Conservation (phyloP, 2,329 filamentous ascomycete genomes). For the Paecilomyces niveus region DNA sequence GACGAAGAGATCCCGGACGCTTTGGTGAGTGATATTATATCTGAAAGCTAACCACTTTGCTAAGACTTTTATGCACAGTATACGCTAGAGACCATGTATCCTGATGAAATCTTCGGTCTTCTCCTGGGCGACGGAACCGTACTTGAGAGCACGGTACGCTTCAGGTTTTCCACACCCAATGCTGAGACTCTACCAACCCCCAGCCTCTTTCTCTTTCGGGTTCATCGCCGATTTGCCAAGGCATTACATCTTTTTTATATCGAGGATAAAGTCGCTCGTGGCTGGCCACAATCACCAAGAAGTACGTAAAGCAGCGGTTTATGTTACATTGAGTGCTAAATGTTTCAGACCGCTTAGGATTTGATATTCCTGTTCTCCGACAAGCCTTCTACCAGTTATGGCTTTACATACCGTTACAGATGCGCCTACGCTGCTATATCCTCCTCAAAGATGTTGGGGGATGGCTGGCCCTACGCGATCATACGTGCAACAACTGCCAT, state of each 20-base stretch:
- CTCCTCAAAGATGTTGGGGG: neutral
- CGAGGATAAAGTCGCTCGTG: conserved; percentile 5
- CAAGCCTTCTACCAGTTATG: neutral
- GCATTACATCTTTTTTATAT: conserved; percentile 8
- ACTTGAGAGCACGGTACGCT: neutral
- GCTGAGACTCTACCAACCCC: conserved; percentile 2
- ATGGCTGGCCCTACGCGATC: neutral
- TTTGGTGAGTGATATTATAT: neutral
- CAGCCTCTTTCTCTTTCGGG: conserved; percentile 4
- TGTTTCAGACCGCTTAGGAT: neutral
- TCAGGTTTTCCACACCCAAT: conserved; percentile 4
- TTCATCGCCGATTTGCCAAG: conserved; percentile 6
- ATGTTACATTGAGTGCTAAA: neutral
- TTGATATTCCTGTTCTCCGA: neutral
- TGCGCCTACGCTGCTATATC: neutral
- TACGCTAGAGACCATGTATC: neutral
- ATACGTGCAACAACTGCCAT: neutral
- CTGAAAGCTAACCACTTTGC: neutral
- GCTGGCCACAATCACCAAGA: conserved; percentile 4
- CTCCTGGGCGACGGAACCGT: conserved; percentile 1
- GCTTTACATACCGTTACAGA: neutral
- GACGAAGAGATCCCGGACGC: neutral
- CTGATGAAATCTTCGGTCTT: neutral
- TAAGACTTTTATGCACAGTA: neutral
- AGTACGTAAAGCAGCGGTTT: neutral